Percentiles rank a stretch among this genome's conserved stretches.
Conservation (phyloP, 176 grass and related monocot genomes). For the Juncus effusus region DNA sequence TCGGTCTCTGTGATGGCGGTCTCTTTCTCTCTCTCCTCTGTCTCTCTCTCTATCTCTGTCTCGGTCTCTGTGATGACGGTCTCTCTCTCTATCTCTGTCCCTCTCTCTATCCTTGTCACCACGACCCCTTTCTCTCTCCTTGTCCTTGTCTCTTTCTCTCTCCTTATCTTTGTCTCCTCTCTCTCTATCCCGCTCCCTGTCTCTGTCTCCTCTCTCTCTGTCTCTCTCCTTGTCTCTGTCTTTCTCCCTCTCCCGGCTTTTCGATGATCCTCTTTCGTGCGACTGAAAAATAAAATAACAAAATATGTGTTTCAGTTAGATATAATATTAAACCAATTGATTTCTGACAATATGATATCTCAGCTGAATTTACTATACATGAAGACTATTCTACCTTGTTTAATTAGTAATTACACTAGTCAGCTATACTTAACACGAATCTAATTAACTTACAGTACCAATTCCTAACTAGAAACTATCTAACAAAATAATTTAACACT, state of each 20-base stretch:
- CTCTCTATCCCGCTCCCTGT: conserved; percentile 48
- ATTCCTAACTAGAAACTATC: too few species aligned
- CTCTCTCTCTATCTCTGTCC: conserved; percentile 41
- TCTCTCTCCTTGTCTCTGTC: conserved; percentile 53
- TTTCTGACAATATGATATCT: too few species aligned
- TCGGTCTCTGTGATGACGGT: conserved; percentile 32
- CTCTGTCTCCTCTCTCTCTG: conserved; percentile 55
- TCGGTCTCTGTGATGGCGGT: conserved; percentile 67
- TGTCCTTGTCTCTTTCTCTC: conserved; percentile 40
- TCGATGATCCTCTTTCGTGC: conserved; percentile 62
- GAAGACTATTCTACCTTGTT: too few species aligned
- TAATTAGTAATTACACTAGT: too few species aligned
- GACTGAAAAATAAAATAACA: conserved; percentile 17
- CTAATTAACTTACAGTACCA: too few species aligned
- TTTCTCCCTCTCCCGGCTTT: conserved; percentile 69
- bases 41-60: conserved; percentile 24
- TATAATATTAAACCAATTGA: too few species aligned
- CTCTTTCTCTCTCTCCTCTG: conserved; percentile 7
- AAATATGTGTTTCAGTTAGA: neutral
- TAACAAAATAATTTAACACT: too few species aligned
- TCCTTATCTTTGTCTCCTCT: conserved; percentile 41
- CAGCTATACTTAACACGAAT: too few species aligned
- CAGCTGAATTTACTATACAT: too few species aligned
- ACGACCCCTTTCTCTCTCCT: conserved; percentile 33
- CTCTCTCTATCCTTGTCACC: conserved; percentile 23